Evolutionary conservation across 139 green algal genomes (phyloP).

Genomic region (Tetradesmus lagerheimii): DNA sequence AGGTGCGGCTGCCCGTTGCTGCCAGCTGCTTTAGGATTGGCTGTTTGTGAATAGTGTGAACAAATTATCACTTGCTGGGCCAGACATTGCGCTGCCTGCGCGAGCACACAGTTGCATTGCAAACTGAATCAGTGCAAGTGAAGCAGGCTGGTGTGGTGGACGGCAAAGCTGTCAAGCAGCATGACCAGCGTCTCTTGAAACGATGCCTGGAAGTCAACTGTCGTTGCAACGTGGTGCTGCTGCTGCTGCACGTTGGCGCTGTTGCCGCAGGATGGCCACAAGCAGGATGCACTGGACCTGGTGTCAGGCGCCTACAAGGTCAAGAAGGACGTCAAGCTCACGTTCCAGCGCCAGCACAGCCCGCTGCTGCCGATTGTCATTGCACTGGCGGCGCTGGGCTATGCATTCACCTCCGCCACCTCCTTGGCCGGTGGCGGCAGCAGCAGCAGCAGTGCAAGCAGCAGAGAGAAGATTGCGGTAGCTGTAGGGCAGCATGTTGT

Average conservation of each 20-base stretch:
- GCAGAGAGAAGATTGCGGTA: neutral
- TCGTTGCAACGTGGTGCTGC: neutral
- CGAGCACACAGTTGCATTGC: neutral
- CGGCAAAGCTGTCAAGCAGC: too few species aligned
- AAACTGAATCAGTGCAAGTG: too few species aligned
- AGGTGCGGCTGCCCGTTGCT: neutral
- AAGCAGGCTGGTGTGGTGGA: too few species aligned
- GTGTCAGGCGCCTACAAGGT: constrained; percentile 70
- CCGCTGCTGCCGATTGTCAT: constrained; percentile 1
- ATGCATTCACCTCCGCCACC: constrained; percentile 24
- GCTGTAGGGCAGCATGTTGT: constrained; percentile 54
- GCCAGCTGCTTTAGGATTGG: constrained; percentile 37
- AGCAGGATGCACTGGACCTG: constrained; percentile 92
- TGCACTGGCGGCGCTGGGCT: constrained; percentile 41
- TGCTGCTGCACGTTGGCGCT: constrained; percentile 1
- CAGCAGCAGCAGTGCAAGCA: neutral
- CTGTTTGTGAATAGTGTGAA: too few species aligned
- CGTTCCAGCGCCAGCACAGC: constrained; percentile 40
- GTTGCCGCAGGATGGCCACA: constrained; percentile 73
- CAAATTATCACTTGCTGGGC: neutral
- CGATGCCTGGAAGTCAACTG: neutral
- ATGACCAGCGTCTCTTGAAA: too few species aligned
- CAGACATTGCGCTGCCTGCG: neutral
- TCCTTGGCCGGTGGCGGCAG: constrained; percentile 14
- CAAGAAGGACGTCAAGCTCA: constrained; percentile 37